Evolutionary conservation across 2,329 filamentous ascomycete genomes (phyloP).

Genomic region (Xylariaceae sp.): DNA sequence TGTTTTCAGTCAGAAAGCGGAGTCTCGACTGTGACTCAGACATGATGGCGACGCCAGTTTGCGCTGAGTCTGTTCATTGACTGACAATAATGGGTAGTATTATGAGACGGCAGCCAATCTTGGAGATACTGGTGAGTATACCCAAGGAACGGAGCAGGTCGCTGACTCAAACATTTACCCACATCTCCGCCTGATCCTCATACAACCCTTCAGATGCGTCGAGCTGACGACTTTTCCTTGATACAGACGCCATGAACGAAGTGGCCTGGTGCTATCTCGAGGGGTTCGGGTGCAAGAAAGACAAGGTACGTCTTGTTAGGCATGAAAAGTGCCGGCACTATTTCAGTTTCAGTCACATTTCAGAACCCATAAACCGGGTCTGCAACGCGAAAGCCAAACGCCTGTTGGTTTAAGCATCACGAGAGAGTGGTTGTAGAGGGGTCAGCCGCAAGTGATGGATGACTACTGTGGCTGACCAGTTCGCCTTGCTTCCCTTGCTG

Average conservation of each 20-base stretch:
- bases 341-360: conserved; percentile 19
- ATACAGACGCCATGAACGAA: conserved; percentile 90
- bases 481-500: conserved; percentile 12
- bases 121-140: conserved; percentile 69
- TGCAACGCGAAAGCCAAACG: conserved; percentile 2
- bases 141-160: not conserved
- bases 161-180: not conserved
- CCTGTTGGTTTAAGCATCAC: conserved; percentile 2
- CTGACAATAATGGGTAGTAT: conserved; percentile 54
- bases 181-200: not conserved
- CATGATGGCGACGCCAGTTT: conserved; percentile 1
- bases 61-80: conserved; percentile 10
- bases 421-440: not conserved
- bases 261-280: conserved; percentile 93
- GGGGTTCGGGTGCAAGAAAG: conserved; percentile 96
- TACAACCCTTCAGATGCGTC: conserved; percentile 1
- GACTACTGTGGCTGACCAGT: conserved; percentile 5
- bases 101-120: conserved; percentile 97
- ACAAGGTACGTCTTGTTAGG: conserved; percentile 71
- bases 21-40: too few species aligned
- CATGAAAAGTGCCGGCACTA: conserved; percentile 9
- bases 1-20: too few species aligned
- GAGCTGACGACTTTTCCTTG: conserved; percentile 21
- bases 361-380: conserved; percentile 15
- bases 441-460: conserved; percentile 9